Evolutionary conservation across 805 yeast species (phyloP).

Genomic region (Saccharomycopsis schoenii): DNA sequence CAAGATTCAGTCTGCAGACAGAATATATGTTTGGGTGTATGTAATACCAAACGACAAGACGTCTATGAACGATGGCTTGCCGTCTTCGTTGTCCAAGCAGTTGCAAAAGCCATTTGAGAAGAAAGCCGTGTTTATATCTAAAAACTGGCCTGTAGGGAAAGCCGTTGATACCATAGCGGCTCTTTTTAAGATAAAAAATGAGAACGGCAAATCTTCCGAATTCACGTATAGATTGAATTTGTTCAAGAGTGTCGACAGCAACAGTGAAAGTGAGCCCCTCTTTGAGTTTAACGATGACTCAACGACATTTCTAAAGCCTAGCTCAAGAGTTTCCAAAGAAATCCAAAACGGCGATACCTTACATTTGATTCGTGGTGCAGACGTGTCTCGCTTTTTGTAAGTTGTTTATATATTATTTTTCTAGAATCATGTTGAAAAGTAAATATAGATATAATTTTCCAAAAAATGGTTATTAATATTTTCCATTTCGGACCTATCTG

Average conservation of each 20-base stretch:
- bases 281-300: slow-evolving; percentile 24
- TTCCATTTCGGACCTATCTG: neutral
- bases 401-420: neutral
- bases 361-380: slow-evolving; percentile 43
- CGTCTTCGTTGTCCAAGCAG: neutral
- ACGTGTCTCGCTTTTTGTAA: neutral
- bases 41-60: slow-evolving; percentile 11
- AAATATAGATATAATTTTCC: neutral
- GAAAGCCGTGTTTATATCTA: slow-evolving; percentile 37
- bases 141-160: slow-evolving; percentile 51
- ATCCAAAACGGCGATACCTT: slow-evolving; percentile 41
- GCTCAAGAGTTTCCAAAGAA: slow-evolving; percentile 30
- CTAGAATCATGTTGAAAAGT: too few species aligned
- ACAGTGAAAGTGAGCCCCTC: slow-evolving; percentile 9
- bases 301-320: slow-evolving; percentile 22
- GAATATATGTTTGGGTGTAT: slow-evolving; percentile 37
- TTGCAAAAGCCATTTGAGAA: slow-evolving; percentile 15
- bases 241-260: slow-evolving; percentile 28
- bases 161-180: slow-evolving; percentile 45
- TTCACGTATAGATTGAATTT: slow-evolving; percentile 35
- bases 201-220: slow-evolving; percentile 37
- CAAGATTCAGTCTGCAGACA: slow-evolving; percentile 32
- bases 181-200: slow-evolving; percentile 36
- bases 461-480: neutral
- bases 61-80: neutral